Evolutionary conservation across 768 basidiomycete species (phyloP), one percentile per base, ranked within the genome.

Genomic region (Dioszegia hungarica): DNA sequence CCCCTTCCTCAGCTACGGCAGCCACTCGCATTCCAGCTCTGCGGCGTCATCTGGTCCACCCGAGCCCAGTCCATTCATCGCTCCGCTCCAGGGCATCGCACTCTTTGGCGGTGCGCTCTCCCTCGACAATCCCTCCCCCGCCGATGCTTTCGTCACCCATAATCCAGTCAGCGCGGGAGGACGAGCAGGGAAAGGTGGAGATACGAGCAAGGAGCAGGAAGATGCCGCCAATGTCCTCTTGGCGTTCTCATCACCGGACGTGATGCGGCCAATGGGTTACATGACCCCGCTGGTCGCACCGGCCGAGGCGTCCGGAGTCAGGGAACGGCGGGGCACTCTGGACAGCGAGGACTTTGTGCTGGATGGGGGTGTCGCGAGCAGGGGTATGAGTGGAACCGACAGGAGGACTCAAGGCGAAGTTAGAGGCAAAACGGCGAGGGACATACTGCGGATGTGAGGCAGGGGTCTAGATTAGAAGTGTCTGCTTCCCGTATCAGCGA

Each of bases 161-260:
- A 47, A 54, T 50, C 34, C 39, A n/a, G n/a, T n/a, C 17, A 29
- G 15, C 20, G 34, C 24, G 5, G 44, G 17, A 12, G 40, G 22
- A 29, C 17, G 17, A 4, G 46, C n/a, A 8, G 28, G 17, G n/a
- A 38, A 38, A 28, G 49, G 37, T 12, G 39, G 44, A n/a, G n/a
- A n/a, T n/a, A 49, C 28, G 17, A 29, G 51, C 31, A 59, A 25
- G 43, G 58, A 59, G 45, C 55, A 49, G 29, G 46, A 57, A 57
- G 70, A 69, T 47, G 71, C 68, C 3, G 71, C 71, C 8, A 73
- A 73, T 52, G 40, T 73, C 1, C 53, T 73, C 2, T 41, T 73
- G 38, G 71, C 71, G 20, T 70, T 73, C 53, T 66, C 63, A 1
- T 70, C 68, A 1, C 71, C 71, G 14, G 71, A 73, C 44, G 64